Percentiles rank a stretch among this genome's conserved stretches.
Evolutionary conservation across 2,329 filamentous ascomycete species (phyloP).

Genomic region (Phialophora chinensis): DNA sequence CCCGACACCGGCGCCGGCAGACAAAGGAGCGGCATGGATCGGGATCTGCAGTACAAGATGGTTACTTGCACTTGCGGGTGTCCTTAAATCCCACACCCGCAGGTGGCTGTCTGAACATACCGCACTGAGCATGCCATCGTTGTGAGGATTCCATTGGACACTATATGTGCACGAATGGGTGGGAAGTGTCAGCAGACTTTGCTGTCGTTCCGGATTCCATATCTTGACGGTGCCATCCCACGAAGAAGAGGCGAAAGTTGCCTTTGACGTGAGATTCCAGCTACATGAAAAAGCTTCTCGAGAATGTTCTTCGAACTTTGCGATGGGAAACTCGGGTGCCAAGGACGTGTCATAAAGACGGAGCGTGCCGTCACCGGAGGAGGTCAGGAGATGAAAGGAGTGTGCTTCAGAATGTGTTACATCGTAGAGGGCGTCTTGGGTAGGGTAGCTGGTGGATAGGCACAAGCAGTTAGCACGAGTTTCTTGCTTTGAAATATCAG

Average conservation of each 20-base stretch:
- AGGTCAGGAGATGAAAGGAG: constrained; percentile 89
- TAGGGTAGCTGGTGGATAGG: constrained; percentile 76
- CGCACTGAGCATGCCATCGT: constrained; percentile 81
- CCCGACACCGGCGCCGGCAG: constrained; percentile 29
- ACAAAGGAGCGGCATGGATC: constrained; percentile 67
- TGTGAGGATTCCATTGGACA: constrained; percentile 87
- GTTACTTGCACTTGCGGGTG: constrained; percentile 82
- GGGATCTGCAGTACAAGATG: constrained; percentile 83
- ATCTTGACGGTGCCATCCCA: constrained; percentile 98
- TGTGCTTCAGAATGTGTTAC: constrained; percentile 94
- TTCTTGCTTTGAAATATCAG: constrained; percentile 1
- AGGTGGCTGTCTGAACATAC: constrained; percentile 89
- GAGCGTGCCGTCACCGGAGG: constrained; percentile 89
- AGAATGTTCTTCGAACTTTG: constrained; percentile 91
- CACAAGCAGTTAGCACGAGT: constrained; percentile 8
- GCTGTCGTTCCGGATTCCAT: constrained; percentile 78
- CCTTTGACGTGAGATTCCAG: constrained; percentile 91
- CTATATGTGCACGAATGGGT: constrained; percentile 95
- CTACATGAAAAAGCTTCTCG: constrained; percentile 89
- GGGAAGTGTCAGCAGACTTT: constrained; percentile 82
- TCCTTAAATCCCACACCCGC: constrained; percentile 88
- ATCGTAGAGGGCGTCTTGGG: constrained; percentile 96
- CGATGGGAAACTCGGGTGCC: constrained; percentile 77
- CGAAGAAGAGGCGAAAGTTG: constrained; percentile 85
- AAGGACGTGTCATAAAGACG: constrained; percentile 90